These are phyloP conservation scores for Oryza brachyantha DNA, from an alignment of 176 grass and related monocot species.

Conservation along the genomic window DNA sequence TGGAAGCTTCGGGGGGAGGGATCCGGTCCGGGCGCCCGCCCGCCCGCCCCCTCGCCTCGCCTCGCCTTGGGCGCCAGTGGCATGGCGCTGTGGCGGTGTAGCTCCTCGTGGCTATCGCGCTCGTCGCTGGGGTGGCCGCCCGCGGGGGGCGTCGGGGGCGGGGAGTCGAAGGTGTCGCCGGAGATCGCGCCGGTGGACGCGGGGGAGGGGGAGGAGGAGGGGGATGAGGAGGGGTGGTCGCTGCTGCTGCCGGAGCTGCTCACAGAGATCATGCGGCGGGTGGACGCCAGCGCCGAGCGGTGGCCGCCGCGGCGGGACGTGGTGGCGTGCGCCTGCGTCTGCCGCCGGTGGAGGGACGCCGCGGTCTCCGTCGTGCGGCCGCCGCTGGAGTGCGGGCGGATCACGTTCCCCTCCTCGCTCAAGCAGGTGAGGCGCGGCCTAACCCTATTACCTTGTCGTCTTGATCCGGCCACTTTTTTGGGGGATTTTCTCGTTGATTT, in stretches of 20 bases:
- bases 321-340: conserved; percentile 80
- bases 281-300: conserved; percentile 69
- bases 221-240: conserved; percentile 72
- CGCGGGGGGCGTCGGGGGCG: conserved; percentile 24
- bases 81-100: conserved; percentile 51
- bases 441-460: neutral
- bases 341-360: conserved; percentile 65
- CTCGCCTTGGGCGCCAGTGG: no score
- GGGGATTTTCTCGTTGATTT: neutral
- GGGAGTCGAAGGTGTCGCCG: conserved; percentile 46
- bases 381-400: conserved; percentile 70
- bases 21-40: no score
- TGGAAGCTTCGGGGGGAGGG: conserved; percentile 9
- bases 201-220: conserved; percentile 20
- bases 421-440: conserved; percentile 56
- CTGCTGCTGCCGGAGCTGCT: conserved; percentile 74
- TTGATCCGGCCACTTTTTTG: neutral
- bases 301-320: conserved; percentile 85
- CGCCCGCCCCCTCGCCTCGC: no score
- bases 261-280: conserved; percentile 65
- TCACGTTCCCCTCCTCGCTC: conserved; percentile 89
- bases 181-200: conserved; percentile 28
- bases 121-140: conserved; percentile 31
- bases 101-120: conserved; percentile 50
- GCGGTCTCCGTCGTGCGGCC: conserved; percentile 54